Evolutionary conservation across 1,284 basidiomycete genomes (phyloP).

Genomic region (Cryptococcus sp.): DNA sequence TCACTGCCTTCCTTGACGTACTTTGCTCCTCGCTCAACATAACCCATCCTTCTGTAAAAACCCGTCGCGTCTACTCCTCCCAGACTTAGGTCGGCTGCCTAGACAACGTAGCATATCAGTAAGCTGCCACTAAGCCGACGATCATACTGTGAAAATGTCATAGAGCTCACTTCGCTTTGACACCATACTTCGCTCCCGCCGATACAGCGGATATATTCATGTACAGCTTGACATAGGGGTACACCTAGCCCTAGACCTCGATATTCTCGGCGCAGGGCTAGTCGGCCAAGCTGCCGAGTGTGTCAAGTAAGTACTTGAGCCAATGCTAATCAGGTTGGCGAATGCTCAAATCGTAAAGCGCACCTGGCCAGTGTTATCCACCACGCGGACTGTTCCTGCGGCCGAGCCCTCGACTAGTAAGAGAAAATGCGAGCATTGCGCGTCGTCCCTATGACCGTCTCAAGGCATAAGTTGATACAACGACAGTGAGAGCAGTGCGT

Average conservation of each 20-base stretch:
- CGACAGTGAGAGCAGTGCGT: not conserved
- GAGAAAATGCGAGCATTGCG: slow-evolving; percentile 23
- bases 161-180: slow-evolving; percentile 17
- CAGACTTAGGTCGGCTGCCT: slow-evolving; percentile 4
- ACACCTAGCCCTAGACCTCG: slow-evolving; percentile 19
- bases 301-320: not conserved
- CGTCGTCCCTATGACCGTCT: slow-evolving; percentile 15
- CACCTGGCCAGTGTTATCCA: slow-evolving; percentile 17
- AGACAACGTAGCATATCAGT: not conserved
- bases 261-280: slow-evolving; percentile 20
- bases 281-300: slow-evolving; percentile 19
- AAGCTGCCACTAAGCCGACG: not conserved
- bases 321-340: not conserved
- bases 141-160: not conserved
- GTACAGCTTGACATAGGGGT: slow-evolving; percentile 16
- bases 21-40: slow-evolving; percentile 14
- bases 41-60: slow-evolving; percentile 20
- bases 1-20: slow-evolving; percentile 26
- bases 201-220: slow-evolving; percentile 13
- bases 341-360: not conserved
- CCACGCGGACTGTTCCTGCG: slow-evolving; percentile 18
- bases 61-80: slow-evolving; percentile 22
- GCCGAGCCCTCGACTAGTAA: slow-evolving; percentile 3
- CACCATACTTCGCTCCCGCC: slow-evolving; percentile 22
- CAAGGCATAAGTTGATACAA: not conserved